phyloP scores from a whole-genome alignment of 441 rosid species.

The Populus hybrid region DNA sequence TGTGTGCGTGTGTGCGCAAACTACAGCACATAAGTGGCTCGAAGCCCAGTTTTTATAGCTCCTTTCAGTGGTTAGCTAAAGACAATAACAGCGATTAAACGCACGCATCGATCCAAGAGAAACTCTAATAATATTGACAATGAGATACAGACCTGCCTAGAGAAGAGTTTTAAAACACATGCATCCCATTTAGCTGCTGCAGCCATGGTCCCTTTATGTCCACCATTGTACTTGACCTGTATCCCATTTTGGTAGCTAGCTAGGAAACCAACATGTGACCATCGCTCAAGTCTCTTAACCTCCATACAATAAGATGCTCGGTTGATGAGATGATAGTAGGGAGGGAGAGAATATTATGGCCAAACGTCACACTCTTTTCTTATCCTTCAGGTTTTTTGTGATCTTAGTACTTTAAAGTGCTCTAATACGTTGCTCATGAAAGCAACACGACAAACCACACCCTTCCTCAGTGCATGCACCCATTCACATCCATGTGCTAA shows the following conservation, averaged over 20 bases:
- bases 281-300: constrained; percentile 4
- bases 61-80: too few species aligned
- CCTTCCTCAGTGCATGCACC: constrained; percentile 25
- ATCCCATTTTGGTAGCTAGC: constrained; percentile 10
- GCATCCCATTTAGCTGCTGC: too few species aligned
- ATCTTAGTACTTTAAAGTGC: not conserved
- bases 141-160: constrained; percentile 10
- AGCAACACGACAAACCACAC: constrained; percentile 14
- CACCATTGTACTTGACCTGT: not conserved
- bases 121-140: not conserved
- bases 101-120: too few species aligned
- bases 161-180: not conserved
- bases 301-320: not conserved
- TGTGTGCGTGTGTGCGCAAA: too few species aligned
- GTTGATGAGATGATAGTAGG: too few species aligned
- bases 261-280: not conserved
- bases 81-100: too few species aligned
- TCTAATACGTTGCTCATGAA: constrained; percentile 18
- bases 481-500: constrained; percentile 15
- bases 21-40: too few species aligned
- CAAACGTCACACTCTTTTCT: constrained; percentile 18
- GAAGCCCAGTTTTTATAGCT: too few species aligned
- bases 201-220: too few species aligned
- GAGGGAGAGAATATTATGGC: not conserved
- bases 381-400: constrained; percentile 22